Conservation (phyloP, 208 protist genomes). For the Acanthamoeba healyi region DNA sequence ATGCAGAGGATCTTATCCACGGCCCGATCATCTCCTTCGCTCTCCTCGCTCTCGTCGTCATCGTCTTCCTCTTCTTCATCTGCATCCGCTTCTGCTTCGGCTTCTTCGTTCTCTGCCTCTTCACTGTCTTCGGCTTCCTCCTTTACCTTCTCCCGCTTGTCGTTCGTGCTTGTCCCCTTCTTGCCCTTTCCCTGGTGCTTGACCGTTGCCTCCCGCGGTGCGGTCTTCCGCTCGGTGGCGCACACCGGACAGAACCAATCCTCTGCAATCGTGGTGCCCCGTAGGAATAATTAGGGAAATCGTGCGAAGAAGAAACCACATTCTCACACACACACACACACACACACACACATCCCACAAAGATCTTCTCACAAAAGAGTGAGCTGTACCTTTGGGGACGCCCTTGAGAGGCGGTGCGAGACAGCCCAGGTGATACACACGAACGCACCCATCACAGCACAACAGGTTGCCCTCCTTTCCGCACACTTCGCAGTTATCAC, state of each 20-base stretch:
- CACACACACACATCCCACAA: not conserved
- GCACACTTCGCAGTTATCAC: conserved; percentile 45
- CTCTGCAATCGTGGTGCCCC: not conserved
- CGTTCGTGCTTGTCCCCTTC: not conserved
- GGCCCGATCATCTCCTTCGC: conserved; percentile 19
- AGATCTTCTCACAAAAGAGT: no score
- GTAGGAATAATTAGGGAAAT: not conserved
- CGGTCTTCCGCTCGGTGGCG: not conserved
- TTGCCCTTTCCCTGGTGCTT: not conserved
- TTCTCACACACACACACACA: no score
- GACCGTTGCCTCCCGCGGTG: not conserved
- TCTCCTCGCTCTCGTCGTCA: not conserved
- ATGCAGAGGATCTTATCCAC: conserved; percentile 11
- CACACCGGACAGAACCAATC: conserved; percentile 69
- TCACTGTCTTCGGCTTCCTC: not conserved
- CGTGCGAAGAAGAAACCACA: not conserved
- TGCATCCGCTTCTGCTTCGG: not conserved
- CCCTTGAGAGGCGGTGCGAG: conserved; percentile 28
- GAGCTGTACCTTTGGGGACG: conserved; percentile 63
- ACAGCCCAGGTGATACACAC: conserved; percentile 62
- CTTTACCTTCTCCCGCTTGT: not conserved
- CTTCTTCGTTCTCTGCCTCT: not conserved
- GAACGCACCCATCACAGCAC: conserved; percentile 46
- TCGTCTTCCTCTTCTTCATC: conserved; percentile 3
- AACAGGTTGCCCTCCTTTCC: conserved; percentile 45